These are phyloP conservation scores for Lasiodiplodia theobromae DNA, from an alignment of 2,329 filamentous ascomycete genomes.

Conservation along the genomic window DNA sequence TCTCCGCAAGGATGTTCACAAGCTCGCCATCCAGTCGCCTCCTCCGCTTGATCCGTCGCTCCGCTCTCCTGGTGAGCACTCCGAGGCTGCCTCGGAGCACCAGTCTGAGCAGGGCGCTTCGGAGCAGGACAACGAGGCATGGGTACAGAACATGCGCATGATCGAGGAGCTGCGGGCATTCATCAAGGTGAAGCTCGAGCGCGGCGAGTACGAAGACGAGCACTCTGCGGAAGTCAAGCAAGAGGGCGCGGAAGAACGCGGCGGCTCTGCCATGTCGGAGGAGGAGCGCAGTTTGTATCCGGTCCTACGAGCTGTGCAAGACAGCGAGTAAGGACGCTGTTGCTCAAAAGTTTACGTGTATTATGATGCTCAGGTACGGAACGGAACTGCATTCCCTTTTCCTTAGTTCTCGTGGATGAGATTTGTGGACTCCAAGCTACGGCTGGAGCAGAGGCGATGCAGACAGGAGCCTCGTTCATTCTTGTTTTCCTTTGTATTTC, in stretches of 20 bases:
- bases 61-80: slow-evolving; percentile 48
- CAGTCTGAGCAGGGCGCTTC: slow-evolving; percentile 32
- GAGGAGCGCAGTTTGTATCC: slow-evolving; percentile 51
- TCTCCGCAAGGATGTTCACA: slow-evolving; percentile 48
- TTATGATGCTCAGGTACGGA: slow-evolving; percentile 24
- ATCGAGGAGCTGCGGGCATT: slow-evolving; percentile 66
- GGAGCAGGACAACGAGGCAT: slow-evolving; percentile 53
- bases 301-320: slow-evolving; percentile 49
- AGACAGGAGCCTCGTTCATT: slow-evolving; percentile 1
- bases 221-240: slow-evolving; percentile 36
- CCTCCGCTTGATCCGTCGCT: slow-evolving; percentile 47
- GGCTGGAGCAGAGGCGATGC: slow-evolving; percentile 28
- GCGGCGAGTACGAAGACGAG: slow-evolving; percentile 57
- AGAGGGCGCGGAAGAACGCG: slow-evolving; percentile 35
- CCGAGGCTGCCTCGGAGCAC: slow-evolving; percentile 43
- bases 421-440: slow-evolving; percentile 27
- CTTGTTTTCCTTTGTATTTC: slow-evolving; percentile 20
- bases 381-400: slow-evolving; percentile 21
- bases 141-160: slow-evolving; percentile 70
- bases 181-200: slow-evolving; percentile 62
- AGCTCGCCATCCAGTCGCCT: slow-evolving; percentile 48
- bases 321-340: slow-evolving; percentile 41
- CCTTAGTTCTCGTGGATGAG: slow-evolving; percentile 20
- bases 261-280: slow-evolving; percentile 41
- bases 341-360: slow-evolving; percentile 12